Percentiles rank a stretch among this genome's conserved stretches.
These are phyloP conservation scores for Linderniella brevidens DNA, from an alignment of 257 asterid species.

Conservation along the genomic window DNA sequence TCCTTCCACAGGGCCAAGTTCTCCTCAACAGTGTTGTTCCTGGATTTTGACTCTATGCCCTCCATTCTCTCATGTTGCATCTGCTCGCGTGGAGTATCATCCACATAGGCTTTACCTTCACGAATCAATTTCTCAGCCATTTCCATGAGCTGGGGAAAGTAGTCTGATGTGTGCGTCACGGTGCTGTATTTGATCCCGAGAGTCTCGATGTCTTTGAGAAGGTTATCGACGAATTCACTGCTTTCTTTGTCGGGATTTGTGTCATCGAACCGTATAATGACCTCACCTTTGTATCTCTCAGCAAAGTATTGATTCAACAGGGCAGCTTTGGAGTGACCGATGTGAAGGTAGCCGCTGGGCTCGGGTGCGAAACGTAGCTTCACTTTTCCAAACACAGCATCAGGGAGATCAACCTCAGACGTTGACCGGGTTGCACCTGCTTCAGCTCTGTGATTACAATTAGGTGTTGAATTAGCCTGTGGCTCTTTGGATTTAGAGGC, in stretches of 20 bases:
- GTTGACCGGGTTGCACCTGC: constrained; percentile 16
- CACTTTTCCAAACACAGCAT: constrained; percentile 72
- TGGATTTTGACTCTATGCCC: constrained; percentile 57
- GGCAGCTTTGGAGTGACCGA: constrained; percentile 96
- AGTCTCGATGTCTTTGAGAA: constrained; percentile 67
- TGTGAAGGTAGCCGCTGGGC: constrained; percentile 94
- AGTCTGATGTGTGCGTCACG: constrained; percentile 87
- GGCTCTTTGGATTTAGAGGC: constrained; percentile 42
- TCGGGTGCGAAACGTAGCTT: constrained; percentile 86
- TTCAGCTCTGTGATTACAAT: constrained; percentile 24
- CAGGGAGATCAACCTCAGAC: constrained; percentile 71
- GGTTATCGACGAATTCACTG: constrained; percentile 80
- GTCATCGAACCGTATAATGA: constrained; percentile 76
- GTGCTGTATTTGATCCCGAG: constrained; percentile 53
- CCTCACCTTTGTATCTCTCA: constrained; percentile 59
- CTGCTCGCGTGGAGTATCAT: constrained; percentile 70
- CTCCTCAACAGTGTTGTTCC: constrained; percentile 54
- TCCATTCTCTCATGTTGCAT: constrained; percentile 86
- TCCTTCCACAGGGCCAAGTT: constrained; percentile 69
- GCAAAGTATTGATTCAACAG: constrained; percentile 73
- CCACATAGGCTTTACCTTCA: constrained; percentile 79
- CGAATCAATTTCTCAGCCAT: constrained; percentile 76
- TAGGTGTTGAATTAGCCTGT: constrained; percentile 19
- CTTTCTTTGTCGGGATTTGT: constrained; percentile 95
- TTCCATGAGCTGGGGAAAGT: constrained; percentile 75